Percentiles rank a stretch among this genome's conserved stretches.
Evolutionary conservation across 352 stramenopile genomes (phyloP).

Genomic region (Phytophthora pisi): DNA sequence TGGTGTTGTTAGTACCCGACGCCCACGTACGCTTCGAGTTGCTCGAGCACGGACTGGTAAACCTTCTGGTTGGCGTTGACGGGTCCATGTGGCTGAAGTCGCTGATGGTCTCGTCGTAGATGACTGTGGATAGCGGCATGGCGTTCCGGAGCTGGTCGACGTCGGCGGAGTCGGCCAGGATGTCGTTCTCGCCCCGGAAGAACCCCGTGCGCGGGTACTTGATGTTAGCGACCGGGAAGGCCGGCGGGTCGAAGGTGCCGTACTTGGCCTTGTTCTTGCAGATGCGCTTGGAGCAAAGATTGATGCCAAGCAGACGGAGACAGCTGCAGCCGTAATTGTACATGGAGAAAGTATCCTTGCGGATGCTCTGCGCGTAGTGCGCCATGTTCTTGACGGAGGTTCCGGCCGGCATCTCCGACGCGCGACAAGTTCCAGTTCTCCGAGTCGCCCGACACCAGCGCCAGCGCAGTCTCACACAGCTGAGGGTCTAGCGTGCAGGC

Average conservation of each 20-base stretch:
- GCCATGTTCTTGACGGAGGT: conserved; percentile 64
- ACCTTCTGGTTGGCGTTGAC: conserved; percentile 44
- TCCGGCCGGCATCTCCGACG: conserved; percentile 49
- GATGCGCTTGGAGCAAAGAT: conserved; percentile 35
- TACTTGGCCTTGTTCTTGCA: conserved; percentile 63
- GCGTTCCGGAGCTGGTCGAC: conserved; percentile 36
- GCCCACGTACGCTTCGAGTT: conserved; percentile 48
- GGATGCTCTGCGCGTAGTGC: conserved; percentile 58
- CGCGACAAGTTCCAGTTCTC: conserved; percentile 50
- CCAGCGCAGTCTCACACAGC: conserved; percentile 41
- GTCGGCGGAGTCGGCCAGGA: conserved; percentile 39
- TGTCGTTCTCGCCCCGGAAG: conserved; percentile 44
- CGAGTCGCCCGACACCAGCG: conserved; percentile 38
- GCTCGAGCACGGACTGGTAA: conserved; percentile 47
- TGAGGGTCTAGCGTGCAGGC: conserved; percentile 41
- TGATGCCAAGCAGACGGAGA: conserved; percentile 27
- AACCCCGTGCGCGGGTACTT: conserved; percentile 49
- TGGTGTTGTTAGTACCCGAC: conserved; percentile 32
- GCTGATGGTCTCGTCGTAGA: conserved; percentile 42
- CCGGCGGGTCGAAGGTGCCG: conserved; percentile 46
- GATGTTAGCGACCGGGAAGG: conserved; percentile 38
- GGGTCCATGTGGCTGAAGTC: conserved; percentile 57
- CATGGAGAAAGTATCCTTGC: conserved; percentile 43
- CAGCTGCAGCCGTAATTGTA: conserved; percentile 54
- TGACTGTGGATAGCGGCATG: conserved; percentile 40